phyloP scores from a whole-genome alignment of 1,284 basidiomycete species.

The Puccinia polysora region DNA sequence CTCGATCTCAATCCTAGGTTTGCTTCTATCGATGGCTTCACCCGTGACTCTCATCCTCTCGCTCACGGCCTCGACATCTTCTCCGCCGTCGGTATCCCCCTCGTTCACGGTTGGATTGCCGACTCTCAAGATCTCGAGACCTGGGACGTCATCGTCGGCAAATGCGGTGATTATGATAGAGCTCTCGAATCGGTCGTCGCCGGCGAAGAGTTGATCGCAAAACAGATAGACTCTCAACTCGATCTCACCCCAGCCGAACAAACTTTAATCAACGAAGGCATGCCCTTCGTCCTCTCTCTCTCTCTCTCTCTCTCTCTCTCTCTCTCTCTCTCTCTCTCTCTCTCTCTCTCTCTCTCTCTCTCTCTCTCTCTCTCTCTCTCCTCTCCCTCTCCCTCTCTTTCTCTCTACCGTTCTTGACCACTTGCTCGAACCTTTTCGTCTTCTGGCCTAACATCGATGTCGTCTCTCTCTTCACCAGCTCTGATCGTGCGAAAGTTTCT shows the following conservation, averaged over 20 bases:
- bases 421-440: too few relatives aligned
- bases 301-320: too few relatives aligned
- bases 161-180: slow-evolving; percentile 56
- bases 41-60: slow-evolving; percentile 53
- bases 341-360: too few relatives aligned
- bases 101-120: slow-evolving; percentile 88
- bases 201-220: slow-evolving; percentile 67
- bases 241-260: slow-evolving; percentile 11
- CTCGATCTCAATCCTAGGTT: slow-evolving; percentile 82
- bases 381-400: too few relatives aligned
- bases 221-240: slow-evolving; percentile 52
- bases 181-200: slow-evolving; percentile 69
- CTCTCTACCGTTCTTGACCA: too few relatives aligned
- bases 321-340: too few relatives aligned
- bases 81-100: slow-evolving; percentile 68
- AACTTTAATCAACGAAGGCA: slow-evolving; percentile 8
- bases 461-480: too few relatives aligned
- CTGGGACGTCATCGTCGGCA: slow-evolving; percentile 58
- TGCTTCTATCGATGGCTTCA: slow-evolving; percentile 64
- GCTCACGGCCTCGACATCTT: slow-evolving; percentile 72
- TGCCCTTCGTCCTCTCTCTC: too few relatives aligned
- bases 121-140: slow-evolving; percentile 62
- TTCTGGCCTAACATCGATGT: too few relatives aligned
- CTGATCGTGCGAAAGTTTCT: slow-evolving; percentile 63
- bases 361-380: too few relatives aligned